Percentiles rank a stretch among this genome's conserved stretches.
phyloP scores from a whole-genome alignment of 2,329 filamentous ascomycete genomes.

The Cercospora beticola region DNA sequence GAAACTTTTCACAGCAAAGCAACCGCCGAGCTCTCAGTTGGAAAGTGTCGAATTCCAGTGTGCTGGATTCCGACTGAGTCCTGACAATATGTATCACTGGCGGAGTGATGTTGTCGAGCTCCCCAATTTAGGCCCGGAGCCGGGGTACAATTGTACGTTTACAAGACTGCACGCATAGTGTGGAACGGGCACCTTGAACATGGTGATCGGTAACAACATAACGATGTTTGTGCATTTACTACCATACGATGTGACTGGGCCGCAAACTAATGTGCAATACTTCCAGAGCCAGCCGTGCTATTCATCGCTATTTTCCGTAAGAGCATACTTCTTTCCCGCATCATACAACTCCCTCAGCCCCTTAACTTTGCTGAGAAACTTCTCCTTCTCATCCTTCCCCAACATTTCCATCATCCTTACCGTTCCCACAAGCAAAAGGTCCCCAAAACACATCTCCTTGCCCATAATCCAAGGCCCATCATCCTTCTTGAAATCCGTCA shows the following conservation, averaged over 20 bases:
- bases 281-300: neutral
- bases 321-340: constrained; percentile 15
- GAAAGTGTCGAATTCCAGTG: neutral
- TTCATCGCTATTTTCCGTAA: neutral
- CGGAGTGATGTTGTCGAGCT: neutral
- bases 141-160: neutral
- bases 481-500: constrained; percentile 23
- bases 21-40: neutral
- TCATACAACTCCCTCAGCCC: constrained; percentile 19
- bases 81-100: neutral
- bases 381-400: constrained; percentile 10
- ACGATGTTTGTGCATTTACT: neutral
- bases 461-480: constrained; percentile 27
- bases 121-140: neutral
- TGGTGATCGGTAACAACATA: neutral
- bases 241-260: neutral
- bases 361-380: neutral
- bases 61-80: neutral
- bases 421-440: constrained; percentile 22
- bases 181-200: neutral
- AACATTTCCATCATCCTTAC: constrained; percentile 20
- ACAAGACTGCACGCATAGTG: neutral
- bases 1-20: neutral
- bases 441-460: constrained; percentile 23
- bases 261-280: neutral